phyloP scores from a whole-genome alignment of 768 basidiomycete species.

The Pleurotus sapidus region DNA sequence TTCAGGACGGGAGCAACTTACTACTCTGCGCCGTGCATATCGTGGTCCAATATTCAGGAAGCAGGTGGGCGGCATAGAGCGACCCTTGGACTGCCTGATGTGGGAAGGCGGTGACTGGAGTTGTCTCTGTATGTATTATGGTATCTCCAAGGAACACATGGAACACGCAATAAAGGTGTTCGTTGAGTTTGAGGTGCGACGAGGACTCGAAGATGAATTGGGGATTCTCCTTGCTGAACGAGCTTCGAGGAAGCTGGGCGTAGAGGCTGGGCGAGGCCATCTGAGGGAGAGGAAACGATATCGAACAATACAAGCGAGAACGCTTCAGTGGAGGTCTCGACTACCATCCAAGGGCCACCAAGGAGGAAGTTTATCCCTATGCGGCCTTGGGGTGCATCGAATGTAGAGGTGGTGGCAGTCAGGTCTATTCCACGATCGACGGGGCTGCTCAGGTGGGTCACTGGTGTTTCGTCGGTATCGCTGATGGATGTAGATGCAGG shows the following conservation, averaged over 20 bases:
- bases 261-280: background rate
- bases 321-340: background rate
- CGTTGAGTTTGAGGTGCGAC: slow-evolving; percentile 10
- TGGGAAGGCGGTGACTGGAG: slow-evolving; percentile 13
- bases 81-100: background rate
- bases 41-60: slow-evolving; percentile 22
- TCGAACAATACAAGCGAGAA: background rate
- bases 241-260: slow-evolving; percentile 5
- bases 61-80: slow-evolving; percentile 16
- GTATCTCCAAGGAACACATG: slow-evolving; percentile 20
- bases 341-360: background rate
- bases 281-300: background rate
- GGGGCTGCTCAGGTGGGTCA: background rate
- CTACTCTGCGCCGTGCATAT: slow-evolving; percentile 17
- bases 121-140: slow-evolving; percentile 20
- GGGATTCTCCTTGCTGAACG: slow-evolving; percentile 12
- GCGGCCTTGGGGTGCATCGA: background rate
- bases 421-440: background rate
- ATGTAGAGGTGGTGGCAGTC: background rate
- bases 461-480: background rate
- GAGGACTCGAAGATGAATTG: slow-evolving; percentile 18
- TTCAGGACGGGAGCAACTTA: slow-evolving; percentile 7
- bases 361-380: background rate
- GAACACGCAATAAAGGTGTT: slow-evolving; percentile 17
- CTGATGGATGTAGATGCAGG: background rate